Evolutionary conservation across 1,284 basidiomycete genomes (phyloP), one percentile per base, ranked within the genome.

Genomic region (Melanopsichium pennsylvanicum): DNA sequence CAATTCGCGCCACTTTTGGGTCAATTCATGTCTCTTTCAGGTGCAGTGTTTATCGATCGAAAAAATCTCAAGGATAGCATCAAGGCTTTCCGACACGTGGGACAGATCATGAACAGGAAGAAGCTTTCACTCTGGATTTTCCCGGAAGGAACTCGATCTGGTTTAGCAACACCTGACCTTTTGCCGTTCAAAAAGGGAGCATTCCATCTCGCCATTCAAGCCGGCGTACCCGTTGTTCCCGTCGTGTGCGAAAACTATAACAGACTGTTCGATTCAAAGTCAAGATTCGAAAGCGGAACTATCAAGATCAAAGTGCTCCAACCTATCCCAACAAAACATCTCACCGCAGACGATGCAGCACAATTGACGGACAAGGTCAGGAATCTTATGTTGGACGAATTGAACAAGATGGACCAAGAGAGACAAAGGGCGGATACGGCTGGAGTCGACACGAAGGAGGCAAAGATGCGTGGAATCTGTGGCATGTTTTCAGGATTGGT

Each of bases 141-240:
- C 61, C 79, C 79, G 18, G 79, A 81, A 37, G 79, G 79, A 35
- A 81, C 79, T 3, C 87, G 96, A 12, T 75, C 72, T n/a, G 72
- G 77, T 10, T 34, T 79, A 13, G 70, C 76, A 1, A 66, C 74
- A 0, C 79, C 79, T 0, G 79, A 75, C 31, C 50, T 81, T 29
- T 85, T 93, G 3, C 90, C 92, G 0, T 90, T 99, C 84, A 99
- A 99, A 84, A 99, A 97, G 83, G 96, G 96, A 33, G 94, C 93
- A 0, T 98, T 98, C 86, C 93, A 98, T 79, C 86, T 97, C 31
- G 95, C 96, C 12, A 85, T 97, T 13, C 89, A 96, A 82, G 89
- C 89, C 7, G 89, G 89, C 19, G 63, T 84, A 0, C 61, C 83
- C 79, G 89, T 99, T 71, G 86, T 93, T 15, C 93, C 95, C 9